Base-by-base conservation (phyloP, 1,284 basidiomycete species). In the Tilletia setariae region DNA sequence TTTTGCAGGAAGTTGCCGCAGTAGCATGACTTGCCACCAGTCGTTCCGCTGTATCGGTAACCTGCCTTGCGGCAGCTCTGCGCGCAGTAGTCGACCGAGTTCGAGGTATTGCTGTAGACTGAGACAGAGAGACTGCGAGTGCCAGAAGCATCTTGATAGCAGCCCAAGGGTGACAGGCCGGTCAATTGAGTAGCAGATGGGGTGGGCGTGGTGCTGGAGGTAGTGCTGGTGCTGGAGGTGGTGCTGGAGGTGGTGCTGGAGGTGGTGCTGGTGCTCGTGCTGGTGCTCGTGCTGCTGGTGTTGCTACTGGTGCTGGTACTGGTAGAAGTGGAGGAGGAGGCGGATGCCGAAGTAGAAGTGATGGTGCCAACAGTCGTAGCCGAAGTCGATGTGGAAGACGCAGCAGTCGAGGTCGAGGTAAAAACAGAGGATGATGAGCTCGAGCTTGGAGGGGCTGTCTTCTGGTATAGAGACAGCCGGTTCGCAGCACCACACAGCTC, bases 401-500 rank as follows among this genome's bases (percentile, higher is more conserved):
- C n/a, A 11, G 62, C 30, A 28, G 46, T 56, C 42, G 46, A 53
- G 3, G 32, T 9, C 56, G 67, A n/a, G 19, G 35, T 28, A 15
- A 49, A 19, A 13, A 21, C 25, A 19, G 68, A 16, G 9, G 53
- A 49, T n/a, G 59, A 35, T 13, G 64, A 42, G n/a, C 44, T 67
- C 9, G 69, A 49, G 13, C 59, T 53, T 23, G 0, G 85, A 86
- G 2, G 84, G 84, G 0, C 82, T 86, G 0, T 86, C 84, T 0
- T 4, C 35, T 87, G 85, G 74, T 91, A 91, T 13, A 90, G 86
- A 0, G 89, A 90, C 56, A 91, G 78, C n/a, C 87, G 86, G 75
- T 88, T 88, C 1, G 87, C 86, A 11, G 87, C 89, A 74, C 90
- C 90, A 72, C 90, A 91, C 51, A 87, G 87, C 80, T 90, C 85